Base-by-base conservation (phyloP, 768 basidiomycete species). In the Rhodotorula kratochvilovae region DNA sequence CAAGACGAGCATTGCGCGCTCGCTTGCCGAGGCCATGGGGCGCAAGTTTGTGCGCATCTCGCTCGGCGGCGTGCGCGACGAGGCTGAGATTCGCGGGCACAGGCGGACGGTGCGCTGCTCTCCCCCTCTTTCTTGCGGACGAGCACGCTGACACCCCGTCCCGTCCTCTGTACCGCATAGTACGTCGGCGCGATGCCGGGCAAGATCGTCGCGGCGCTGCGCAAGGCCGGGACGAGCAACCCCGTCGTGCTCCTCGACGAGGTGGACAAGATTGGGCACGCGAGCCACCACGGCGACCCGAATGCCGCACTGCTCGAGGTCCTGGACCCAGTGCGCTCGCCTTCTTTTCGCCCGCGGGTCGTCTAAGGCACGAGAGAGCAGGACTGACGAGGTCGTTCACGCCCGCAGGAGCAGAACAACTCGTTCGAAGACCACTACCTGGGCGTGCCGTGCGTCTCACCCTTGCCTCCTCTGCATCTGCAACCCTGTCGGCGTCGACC, bases 41-140 rank as follows among this genome's bases (percentile, higher is more conserved):
- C 83, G 92, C 55, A 91, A 92, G 4, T 96, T 95, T 84, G 89
- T 95, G 76, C 87, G 93, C 19, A 93, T 96, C 72, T 89, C 91
- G 2, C 84, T 96, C 0, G 93, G 93, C 19, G 93, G 94, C 42
- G 91, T 96, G 15, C 85, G 93, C 5, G 93, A 97, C 76, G 94
- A 97, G 80, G 93, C 91, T 0, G 89, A 89, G 79, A 88, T 90
- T 61, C 83, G 89, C 57, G 89, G 89, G 3, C 89, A 90, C 74
- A 81, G 85, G 78, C 84, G 93, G 63, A 97, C 94, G 48, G 48
- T 50, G 23, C 48, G 48, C 25, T 11, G 1, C 25, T 27, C 7
- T 25, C 25, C 25, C 33, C 16, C 39, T 25, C 25, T 43, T 43
- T 58, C 33, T 10, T 3, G 25, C 12, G 8, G 25, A 12, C 25